phyloP scores from a whole-genome alignment of 2,329 filamentous ascomycete species.

The Aurifilum marmelostoma region DNA sequence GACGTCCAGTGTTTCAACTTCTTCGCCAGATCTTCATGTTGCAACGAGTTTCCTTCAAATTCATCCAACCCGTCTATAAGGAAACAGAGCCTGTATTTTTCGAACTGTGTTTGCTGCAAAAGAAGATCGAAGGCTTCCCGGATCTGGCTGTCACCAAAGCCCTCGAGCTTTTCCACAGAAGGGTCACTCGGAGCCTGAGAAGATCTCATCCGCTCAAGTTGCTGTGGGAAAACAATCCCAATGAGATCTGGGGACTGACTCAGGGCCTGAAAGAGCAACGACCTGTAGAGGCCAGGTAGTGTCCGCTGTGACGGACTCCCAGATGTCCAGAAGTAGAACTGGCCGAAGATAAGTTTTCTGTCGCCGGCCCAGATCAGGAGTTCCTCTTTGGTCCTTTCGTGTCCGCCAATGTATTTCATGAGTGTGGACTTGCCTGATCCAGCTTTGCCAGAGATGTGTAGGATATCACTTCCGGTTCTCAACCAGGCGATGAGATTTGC shows the following conservation, averaged over 20 bases:
- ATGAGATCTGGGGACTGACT: constrained; percentile 30
- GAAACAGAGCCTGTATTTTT: constrained; percentile 11
- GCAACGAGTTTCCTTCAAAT: constrained; percentile 12
- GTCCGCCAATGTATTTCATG: constrained; percentile 19
- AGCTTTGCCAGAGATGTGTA: constrained; percentile 21
- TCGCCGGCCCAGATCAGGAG: constrained; percentile 15
- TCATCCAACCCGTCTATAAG: constrained; percentile 26
- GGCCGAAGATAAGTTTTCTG: constrained; percentile 18
- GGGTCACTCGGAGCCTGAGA: background rate
- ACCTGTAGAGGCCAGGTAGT: constrained; percentile 30
- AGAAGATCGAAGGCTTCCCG: constrained; percentile 4
- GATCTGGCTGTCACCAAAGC: constrained; percentile 5
- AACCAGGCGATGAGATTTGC: constrained; percentile 3
- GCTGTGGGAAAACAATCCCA: constrained; percentile 22
- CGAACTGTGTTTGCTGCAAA: background rate
- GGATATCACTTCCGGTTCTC: background rate
- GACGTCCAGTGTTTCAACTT: constrained; percentile 5
- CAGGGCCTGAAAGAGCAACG: constrained; percentile 31
- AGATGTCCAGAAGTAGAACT: constrained; percentile 30
- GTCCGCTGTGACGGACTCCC: constrained; percentile 29
- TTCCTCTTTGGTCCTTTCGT: background rate
- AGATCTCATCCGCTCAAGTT: background rate
- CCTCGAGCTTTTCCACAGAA: background rate
- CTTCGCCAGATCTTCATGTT: constrained; percentile 12
- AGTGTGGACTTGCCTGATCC: constrained; percentile 26